A percentile compares a stretch with the other conserved stretches of the same genome.
These are phyloP conservation scores for Tricholoma furcatifolium DNA, from an alignment of 768 basidiomycete genomes.

Conservation along the genomic window DNA sequence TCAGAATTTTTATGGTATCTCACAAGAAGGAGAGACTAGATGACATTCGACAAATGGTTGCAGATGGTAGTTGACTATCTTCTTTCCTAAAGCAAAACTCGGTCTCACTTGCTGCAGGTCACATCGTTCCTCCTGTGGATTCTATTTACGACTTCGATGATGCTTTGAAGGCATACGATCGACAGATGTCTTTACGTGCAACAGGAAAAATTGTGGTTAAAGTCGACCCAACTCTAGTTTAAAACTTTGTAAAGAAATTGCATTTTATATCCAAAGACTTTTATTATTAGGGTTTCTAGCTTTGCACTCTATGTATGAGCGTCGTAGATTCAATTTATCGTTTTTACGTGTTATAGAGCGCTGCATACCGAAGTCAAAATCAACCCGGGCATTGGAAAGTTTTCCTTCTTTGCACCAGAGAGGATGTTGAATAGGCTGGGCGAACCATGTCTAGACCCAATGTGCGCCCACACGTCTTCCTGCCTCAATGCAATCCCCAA, in stretches of 20 bases:
- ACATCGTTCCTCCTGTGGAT: conserved; percentile 56
- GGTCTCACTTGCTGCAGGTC: conserved; percentile 30
- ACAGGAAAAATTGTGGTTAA: conserved; percentile 69
- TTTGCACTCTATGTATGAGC: not conserved
- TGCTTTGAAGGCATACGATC: conserved; percentile 59
- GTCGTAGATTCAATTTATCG: not conserved
- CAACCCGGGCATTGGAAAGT: too few relatives aligned
- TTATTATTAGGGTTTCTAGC: not conserved
- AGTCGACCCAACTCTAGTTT: conserved; percentile 25
- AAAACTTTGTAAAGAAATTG: not conserved
- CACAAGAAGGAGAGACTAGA: conserved; percentile 34
- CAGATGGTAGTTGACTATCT: conserved; percentile 36
- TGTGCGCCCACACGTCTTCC: conserved; percentile 55
- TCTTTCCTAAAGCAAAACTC: not conserved
- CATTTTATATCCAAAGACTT: too few relatives aligned
- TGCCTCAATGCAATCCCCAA: conserved; percentile 80
- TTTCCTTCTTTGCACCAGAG: too few relatives aligned
- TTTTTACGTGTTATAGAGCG: too few relatives aligned
- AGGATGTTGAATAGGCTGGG: too few relatives aligned
- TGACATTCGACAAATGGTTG: conserved; percentile 34
- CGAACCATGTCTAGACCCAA: conserved; percentile 26
- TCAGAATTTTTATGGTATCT: conserved; percentile 32
- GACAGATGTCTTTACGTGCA: conserved; percentile 51
- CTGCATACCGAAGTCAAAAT: too few relatives aligned
- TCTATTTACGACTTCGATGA: conserved; percentile 58